These are phyloP conservation scores for Claviceps cyperi DNA, from an alignment of 2,329 filamentous ascomycete genomes.

Conservation along the genomic window DNA sequence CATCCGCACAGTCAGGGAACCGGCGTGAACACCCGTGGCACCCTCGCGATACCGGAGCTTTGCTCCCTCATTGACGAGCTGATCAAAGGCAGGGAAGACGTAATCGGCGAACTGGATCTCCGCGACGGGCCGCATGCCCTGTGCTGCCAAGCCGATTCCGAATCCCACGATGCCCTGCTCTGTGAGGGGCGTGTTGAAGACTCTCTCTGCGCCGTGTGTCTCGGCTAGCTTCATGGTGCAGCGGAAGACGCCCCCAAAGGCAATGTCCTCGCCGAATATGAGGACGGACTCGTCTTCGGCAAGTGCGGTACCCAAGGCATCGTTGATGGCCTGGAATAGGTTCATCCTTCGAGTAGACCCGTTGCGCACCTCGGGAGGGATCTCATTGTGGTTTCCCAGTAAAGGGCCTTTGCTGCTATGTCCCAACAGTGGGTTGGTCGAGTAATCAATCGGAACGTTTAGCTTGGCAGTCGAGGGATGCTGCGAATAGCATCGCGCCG, in stretches of 20 bases:
- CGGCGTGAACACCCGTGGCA: conserved; percentile 41
- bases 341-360: conserved; percentile 77
- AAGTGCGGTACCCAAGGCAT: conserved; percentile 70
- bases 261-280: conserved; percentile 91
- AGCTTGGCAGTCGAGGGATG: conserved; percentile 49
- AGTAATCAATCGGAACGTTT: conserved; percentile 80
- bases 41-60: conserved; percentile 73
- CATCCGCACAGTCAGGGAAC: conserved; percentile 79
- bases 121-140: conserved; percentile 84
- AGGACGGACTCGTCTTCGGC: conserved; percentile 73
- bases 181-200: conserved; percentile 91
- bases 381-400: conserved; percentile 50
- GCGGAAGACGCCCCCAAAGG: conserved; percentile 91
- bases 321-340: conserved; percentile 86
- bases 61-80: conserved; percentile 84
- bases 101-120: conserved; percentile 97
- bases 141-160: conserved; percentile 74
- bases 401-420: conserved; percentile 58
- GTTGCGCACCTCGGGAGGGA: conserved; percentile 49
- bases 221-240: conserved; percentile 84
- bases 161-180: conserved; percentile 95
- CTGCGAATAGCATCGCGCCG: conserved; percentile 33
- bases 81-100: conserved; percentile 83
- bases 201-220: conserved; percentile 72
- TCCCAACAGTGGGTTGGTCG: conserved; percentile 63